Conservation (phyloP, 2,329 filamentous ascomycete species). For the Tolypocladium cylindrosporum region DNA sequence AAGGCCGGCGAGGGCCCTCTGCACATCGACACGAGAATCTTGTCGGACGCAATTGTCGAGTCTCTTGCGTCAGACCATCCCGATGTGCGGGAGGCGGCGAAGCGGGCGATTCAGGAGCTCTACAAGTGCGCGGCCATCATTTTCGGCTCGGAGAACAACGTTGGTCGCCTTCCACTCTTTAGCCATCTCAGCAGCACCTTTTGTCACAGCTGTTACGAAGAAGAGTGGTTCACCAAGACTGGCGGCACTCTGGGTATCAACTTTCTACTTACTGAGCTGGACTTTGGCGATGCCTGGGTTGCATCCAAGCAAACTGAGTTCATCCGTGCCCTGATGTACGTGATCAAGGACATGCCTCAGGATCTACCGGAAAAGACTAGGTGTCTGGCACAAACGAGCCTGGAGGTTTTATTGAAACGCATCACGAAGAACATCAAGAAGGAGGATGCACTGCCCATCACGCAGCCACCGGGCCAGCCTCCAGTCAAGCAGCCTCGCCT, state of each 20-base stretch:
- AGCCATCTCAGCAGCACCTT: slow-evolving; percentile 72
- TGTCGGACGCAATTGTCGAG: slow-evolving; percentile 85
- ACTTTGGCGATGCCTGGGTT: slow-evolving; percentile 78
- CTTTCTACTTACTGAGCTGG: slow-evolving; percentile 73
- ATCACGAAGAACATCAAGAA: slow-evolving; percentile 74
- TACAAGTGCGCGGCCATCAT: slow-evolving; percentile 68
- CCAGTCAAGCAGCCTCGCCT: slow-evolving; percentile 48
- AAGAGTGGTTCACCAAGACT: slow-evolving; percentile 98
- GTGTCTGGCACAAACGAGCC: slow-evolving; percentile 68
- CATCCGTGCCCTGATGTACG: slow-evolving; percentile 83
- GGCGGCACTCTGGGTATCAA: slow-evolving; percentile 87
- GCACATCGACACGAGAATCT: slow-evolving; percentile 72
- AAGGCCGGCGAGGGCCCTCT: slow-evolving; percentile 78
- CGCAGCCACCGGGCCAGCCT: slow-evolving; percentile 31
- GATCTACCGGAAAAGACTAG: slow-evolving; percentile 88
- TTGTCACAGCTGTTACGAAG: slow-evolving; percentile 90
- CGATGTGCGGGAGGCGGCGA: slow-evolving; percentile 72
- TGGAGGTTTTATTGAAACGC: slow-evolving; percentile 67
- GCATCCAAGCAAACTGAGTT: slow-evolving; percentile 76
- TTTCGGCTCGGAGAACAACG: slow-evolving; percentile 63
- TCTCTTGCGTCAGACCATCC: slow-evolving; percentile 78
- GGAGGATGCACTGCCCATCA: slow-evolving; percentile 47
- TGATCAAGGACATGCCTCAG: slow-evolving; percentile 95
- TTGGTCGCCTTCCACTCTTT: slow-evolving; percentile 77
- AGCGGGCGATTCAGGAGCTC: slow-evolving; percentile 67